These are phyloP conservation scores for Candida quercuum DNA, from an alignment of 805 yeast species.

Conservation along the genomic window DNA sequence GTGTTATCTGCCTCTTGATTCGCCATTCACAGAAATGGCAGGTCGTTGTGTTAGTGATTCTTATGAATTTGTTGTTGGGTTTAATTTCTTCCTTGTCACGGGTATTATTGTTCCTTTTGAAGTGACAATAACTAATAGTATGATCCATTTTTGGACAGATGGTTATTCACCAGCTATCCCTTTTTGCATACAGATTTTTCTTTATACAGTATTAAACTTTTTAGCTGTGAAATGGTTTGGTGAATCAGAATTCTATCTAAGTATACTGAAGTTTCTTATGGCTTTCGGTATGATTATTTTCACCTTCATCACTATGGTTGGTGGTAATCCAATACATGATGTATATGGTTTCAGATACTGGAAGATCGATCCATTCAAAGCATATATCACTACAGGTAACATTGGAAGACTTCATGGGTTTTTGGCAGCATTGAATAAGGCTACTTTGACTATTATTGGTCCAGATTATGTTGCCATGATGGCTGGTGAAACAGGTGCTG, in stretches of 20 bases:
- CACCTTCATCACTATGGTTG: slow-evolving; percentile 75
- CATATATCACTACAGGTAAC: neutral
- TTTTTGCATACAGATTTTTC: slow-evolving; percentile 53
- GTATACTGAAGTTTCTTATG: slow-evolving; percentile 61
- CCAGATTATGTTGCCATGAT: slow-evolving; percentile 80
- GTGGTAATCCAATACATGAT: slow-evolving; percentile 72
- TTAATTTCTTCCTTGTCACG: slow-evolving; percentile 68
- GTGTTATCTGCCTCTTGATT: slow-evolving; percentile 61
- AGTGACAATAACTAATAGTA: slow-evolving; percentile 68
- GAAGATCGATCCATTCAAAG: slow-evolving; percentile 28
- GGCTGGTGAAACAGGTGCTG: slow-evolving; percentile 68
- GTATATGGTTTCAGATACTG: slow-evolving; percentile 51
- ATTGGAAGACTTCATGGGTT: slow-evolving; percentile 66
- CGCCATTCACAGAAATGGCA: slow-evolving; percentile 70
- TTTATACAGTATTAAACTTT: slow-evolving; percentile 58
- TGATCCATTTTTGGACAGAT: slow-evolving; percentile 72
- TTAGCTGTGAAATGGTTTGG: slow-evolving; percentile 73
- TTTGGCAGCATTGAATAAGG: slow-evolving; percentile 58
- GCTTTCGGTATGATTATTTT: slow-evolving; percentile 66
- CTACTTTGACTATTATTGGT: slow-evolving; percentile 72
- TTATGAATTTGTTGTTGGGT: slow-evolving; percentile 62
- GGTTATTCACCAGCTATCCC: slow-evolving; percentile 69
- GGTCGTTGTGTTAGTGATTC: slow-evolving; percentile 72
- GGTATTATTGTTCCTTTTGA: slow-evolving; percentile 76
- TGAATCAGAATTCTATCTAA: slow-evolving; percentile 72